A percentile compares a stretch with the other conserved stretches of the same genome.
Evolutionary conservation across 164 flowering plant genomes (phyloP).

Genomic region (Vitis rotundifolia): DNA sequence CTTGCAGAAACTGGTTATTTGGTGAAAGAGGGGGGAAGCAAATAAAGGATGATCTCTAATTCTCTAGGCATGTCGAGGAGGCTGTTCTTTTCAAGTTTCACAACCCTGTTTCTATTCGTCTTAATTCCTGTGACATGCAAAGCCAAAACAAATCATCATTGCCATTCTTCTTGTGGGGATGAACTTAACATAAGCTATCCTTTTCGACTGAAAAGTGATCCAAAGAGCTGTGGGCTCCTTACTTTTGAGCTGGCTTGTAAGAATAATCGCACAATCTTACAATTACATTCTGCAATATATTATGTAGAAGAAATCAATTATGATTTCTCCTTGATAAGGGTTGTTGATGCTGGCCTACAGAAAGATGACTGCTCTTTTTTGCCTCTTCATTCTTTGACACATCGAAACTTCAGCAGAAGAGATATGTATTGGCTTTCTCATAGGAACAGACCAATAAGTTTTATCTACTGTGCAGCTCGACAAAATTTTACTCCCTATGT

Average conservation of each 20-base stretch:
- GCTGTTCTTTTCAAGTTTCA: no score
- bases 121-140: not conserved
- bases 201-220: slow-evolving; percentile 11
- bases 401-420: no score
- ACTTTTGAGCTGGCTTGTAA: slow-evolving; percentile 1
- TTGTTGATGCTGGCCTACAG: not conserved
- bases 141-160: not conserved
- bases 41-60: no score
- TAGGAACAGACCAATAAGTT: no score
- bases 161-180: slow-evolving; percentile 8
- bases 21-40: no score
- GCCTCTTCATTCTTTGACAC: no score
- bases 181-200: slow-evolving; percentile 8
- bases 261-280: slow-evolving; percentile 5
- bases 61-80: no score
- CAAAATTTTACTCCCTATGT: no score
- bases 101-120: not conserved
- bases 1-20: no score
- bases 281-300: slow-evolving; percentile 1
- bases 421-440: no score
- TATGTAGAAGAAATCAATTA: slow-evolving; percentile 15
- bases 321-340: not conserved
- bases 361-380: no score
- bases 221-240: not conserved
- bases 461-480: no score